Evolutionary conservation across 305 asterid species (phyloP).

Genomic region (Rubia tinctorum): DNA sequence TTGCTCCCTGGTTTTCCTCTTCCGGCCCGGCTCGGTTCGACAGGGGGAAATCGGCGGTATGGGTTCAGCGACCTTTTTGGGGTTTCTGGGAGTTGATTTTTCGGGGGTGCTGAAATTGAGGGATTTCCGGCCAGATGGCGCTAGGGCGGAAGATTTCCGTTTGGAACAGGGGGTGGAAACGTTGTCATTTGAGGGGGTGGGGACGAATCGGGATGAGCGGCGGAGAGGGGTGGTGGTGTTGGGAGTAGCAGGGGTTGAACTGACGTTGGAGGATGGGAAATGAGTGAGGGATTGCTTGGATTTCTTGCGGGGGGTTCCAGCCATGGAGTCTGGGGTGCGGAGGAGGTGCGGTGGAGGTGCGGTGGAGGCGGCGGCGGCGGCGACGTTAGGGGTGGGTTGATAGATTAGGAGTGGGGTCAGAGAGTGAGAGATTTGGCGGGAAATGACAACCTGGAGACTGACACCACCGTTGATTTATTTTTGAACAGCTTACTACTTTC

Average conservation of each 20-base stretch:
- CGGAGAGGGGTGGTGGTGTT: slow-evolving; percentile 27
- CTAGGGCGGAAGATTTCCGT: slow-evolving; percentile 11
- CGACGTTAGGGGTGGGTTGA: not conserved
- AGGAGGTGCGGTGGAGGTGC: no score
- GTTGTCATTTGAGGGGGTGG: slow-evolving; percentile 32
- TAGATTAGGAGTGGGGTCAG: not conserved
- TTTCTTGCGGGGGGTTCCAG: slow-evolving; percentile 32
- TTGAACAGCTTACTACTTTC: not conserved
- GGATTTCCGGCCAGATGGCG: slow-evolving; percentile 24
- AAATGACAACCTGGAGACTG: not conserved
- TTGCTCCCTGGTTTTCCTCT: slow-evolving; percentile 20
- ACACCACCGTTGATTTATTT: not conserved
- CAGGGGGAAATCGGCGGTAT: slow-evolving; percentile 50
- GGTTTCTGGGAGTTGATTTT: slow-evolving; percentile 7
- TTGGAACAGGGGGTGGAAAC: slow-evolving; percentile 13
- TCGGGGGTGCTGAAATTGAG: slow-evolving; percentile 27
- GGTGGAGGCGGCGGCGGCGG: slow-evolving; percentile 7
- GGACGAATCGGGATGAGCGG: slow-evolving; percentile 33
- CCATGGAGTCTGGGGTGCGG: slow-evolving; percentile 21
- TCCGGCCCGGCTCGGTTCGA: slow-evolving; percentile 40
- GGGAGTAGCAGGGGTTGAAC: slow-evolving; percentile 29
- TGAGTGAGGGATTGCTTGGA: slow-evolving; percentile 21
- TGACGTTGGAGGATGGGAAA: slow-evolving; percentile 14
- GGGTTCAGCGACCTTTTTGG: slow-evolving; percentile 21
- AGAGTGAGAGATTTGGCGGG: slow-evolving; percentile 13